Evolutionary conservation across 768 basidiomycete species (phyloP), one percentile per base, ranked within the genome.

Genomic region (Tulasnella sp.): DNA sequence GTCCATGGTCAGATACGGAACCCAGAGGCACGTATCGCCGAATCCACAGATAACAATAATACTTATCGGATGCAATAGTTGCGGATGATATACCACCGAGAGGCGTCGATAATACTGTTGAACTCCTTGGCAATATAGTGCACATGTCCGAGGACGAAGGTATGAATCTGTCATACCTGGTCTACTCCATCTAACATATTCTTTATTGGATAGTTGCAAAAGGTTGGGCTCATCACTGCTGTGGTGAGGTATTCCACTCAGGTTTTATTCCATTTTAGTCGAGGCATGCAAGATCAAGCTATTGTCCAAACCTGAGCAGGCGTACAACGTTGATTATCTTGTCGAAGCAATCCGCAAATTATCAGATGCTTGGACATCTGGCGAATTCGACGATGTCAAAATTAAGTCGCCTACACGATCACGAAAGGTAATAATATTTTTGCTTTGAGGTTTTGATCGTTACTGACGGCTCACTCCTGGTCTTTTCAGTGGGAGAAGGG

Each of bases 321-420:
- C 68, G 70, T 68, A 32, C 77, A 83, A 74, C 64, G 82, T 91
- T n/a, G 89, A 89, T 70, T 91, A 84, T 83, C 73, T 90, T 23
- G 86, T 84, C 0, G 88, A 92, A 70, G 81, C 80, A 26, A 75
- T 85, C 49, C 80, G 78, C 56, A 82, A 84, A 21, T 80, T 85
- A 64, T 86, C 88, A 7, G 83, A 83, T 38, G 84, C 86, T 32
- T 77, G 81, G 19, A n/a, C n/a, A 17, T 53, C 65, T 79, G 56
- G 77, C 78, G 60, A 78, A 77, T 74, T 84, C 62, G 77, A 77
- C 23, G 73, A 79, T 11, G 84, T 88, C 21, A 83, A 76, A 66
- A 83, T 86, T 80, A 80, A 78, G 64, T 73, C 73, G 21, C 72
- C 76, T 1, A 74, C 76, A 60, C 80, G 82, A 9, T 61, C 72